Conservation (phyloP, 2,329 filamentous ascomycete species). For the Sporothrix euskadiensis region DNA sequence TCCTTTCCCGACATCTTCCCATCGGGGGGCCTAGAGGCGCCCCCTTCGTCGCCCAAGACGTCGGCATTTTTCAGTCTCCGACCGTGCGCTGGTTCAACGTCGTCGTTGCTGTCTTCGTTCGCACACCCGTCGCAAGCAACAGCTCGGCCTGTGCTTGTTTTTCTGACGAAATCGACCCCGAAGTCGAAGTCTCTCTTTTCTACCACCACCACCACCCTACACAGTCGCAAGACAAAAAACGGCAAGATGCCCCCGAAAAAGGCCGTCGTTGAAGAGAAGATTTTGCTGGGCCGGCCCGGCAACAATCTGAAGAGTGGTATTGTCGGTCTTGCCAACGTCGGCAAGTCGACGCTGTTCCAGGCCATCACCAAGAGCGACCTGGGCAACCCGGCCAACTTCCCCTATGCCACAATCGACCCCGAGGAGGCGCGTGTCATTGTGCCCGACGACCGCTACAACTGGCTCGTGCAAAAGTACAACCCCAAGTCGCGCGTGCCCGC, state of each 20-base stretch:
- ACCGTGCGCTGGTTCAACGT: conserved; percentile 32
- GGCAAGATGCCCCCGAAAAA: conserved; percentile 94
- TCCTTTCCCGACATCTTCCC: conserved; percentile 30
- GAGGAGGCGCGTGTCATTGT: conserved; percentile 98
- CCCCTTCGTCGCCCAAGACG: conserved; percentile 41
- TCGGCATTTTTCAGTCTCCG: conserved; percentile 42
- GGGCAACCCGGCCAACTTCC: conserved; percentile 99
- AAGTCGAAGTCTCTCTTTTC: not conserved
- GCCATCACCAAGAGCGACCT: conserved; percentile 97
- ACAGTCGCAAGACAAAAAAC: conserved; percentile 57
- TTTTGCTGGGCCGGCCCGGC: conserved; percentile 90
- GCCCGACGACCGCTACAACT: conserved; percentile 93
- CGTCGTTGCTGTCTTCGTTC: conserved; percentile 56
- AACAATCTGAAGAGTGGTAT: conserved; percentile 99
- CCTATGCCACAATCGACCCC: conserved; percentile 97
- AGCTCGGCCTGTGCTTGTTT: conserved; percentile 18
- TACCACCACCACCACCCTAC: not conserved
- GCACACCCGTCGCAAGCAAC: conserved; percentile 39
- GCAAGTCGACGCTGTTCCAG: conserved; percentile 99
- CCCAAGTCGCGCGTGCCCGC: conserved; percentile 96
- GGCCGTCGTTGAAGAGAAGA: conserved; percentile 85
- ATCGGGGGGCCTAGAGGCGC: conserved; percentile 30
- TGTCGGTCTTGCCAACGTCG: conserved; percentile 98
- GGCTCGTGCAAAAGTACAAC: conserved; percentile 94
- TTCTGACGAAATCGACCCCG: not conserved